Percentiles rank a stretch among this genome's conserved stretches.
phyloP scores from a whole-genome alignment of 1,139 yeast genomes.

The Hanseniaspora sp. region DNA sequence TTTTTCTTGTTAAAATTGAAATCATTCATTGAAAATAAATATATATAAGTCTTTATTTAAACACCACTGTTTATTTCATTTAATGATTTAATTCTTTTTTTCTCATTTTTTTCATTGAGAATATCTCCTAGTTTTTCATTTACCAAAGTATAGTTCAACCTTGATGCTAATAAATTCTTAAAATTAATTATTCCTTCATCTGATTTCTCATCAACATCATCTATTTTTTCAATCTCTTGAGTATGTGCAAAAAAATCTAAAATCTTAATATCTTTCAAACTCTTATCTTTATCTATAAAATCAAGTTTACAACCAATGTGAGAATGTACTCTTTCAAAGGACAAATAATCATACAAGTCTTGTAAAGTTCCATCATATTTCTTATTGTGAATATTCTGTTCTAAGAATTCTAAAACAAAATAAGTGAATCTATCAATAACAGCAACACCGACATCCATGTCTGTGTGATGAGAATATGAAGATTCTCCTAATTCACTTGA shows the following conservation, averaged over 20 bases:
- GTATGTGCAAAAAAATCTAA: constrained; percentile 78
- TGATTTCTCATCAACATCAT: constrained; percentile 30
- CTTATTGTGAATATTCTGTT: constrained; percentile 48
- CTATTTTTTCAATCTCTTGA: constrained; percentile 21
- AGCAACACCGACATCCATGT: constrained; percentile 91
- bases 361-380: constrained; percentile 65
- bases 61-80: not conserved
- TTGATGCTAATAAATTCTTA: not conserved
- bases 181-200: not conserved
- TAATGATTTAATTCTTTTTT: not conserved
- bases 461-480: constrained; percentile 92
- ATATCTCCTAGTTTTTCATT: not conserved
- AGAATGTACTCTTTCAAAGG: constrained; percentile 77
- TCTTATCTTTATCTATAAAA: constrained; percentile 47
- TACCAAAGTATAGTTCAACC: not conserved
- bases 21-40: not conserved
- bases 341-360: constrained; percentile 73
- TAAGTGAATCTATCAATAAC: constrained; percentile 94
- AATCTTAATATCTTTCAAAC: constrained; percentile 45
- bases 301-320: constrained; percentile 86
- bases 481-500: constrained; percentile 83
- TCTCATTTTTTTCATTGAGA: not conserved
- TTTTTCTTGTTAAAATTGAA: no score
- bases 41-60: not conserved
- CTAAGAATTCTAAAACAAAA: constrained; percentile 80